Base-by-base conservation (phyloP, 163 green algal species). In the Chloromonas sp. region DNA sequence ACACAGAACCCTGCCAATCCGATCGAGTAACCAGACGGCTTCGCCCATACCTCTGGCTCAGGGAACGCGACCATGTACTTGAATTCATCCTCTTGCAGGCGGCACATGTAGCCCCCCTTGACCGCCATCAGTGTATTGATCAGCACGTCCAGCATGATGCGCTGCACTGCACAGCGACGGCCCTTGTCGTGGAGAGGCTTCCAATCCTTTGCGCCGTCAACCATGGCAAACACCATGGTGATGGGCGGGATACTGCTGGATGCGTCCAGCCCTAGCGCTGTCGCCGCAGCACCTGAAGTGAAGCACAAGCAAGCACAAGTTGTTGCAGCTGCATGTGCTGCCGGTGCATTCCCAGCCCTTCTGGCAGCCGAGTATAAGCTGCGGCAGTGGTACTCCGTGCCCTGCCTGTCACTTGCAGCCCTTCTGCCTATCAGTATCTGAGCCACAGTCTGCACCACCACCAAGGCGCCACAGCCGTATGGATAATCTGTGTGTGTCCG, bases 21-120 rank as follows among this genome's bases (percentile, higher is more conserved):
- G 36, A 36, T 36, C 36, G 36, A 36, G 36, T 36, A 36, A 36
- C 36, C 36, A 36, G 36, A 36, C 36, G 36, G 36, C 36, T 36
- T 36, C 36, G 36, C 36, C 36, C 36, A 36, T 61, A 81, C 78
- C 78, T 81, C 15, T n/a, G 78, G 78, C 36, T 81, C 58, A 13
- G 58, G 3, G 78, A 93, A 92, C 0, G 87, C 85, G 61, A 93
- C 80, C 90, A 93, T 93, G 88, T 93, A 93, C 87, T 92, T 92
- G 59, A 93, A 81, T 70, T 92, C 90, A 14, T 85, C 88, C 74
- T 91, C 90, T 85, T 89, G 87, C 60, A 85, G 15, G 2, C 90
- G 84, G 70, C 88, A 92, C 60, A 93, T 70, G 81, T 93, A 93
- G 80, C 88, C 88, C 0, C 61, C 79, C 13, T 59, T 79, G 71